Percentiles rank a stretch among this genome's conserved stretches.
Evolutionary conservation across 192 early-diverging fungal genomes (phyloP).

Genomic region (Anaeromyces robustus): DNA sequence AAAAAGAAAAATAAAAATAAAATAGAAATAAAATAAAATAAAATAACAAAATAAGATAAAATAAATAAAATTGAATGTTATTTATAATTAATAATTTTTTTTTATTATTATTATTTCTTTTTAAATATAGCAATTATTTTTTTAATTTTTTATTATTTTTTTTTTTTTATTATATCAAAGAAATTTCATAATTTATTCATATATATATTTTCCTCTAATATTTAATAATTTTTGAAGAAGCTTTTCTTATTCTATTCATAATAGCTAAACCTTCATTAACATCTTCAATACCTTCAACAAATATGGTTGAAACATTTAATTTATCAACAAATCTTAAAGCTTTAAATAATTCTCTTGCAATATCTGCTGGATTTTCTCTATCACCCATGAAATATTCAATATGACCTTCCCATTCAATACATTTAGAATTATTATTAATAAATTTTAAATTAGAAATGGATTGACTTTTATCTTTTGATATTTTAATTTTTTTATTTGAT

Average conservation of each 20-base stretch:
- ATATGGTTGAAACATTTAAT: slow-evolving; percentile 47
- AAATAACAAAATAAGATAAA: too few species aligned
- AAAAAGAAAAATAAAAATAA: too few species aligned
- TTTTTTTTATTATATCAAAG: too few species aligned
- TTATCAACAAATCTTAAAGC: slow-evolving; percentile 63
- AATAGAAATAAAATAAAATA: too few species aligned
- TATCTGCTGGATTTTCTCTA: slow-evolving; percentile 24
- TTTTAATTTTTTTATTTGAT: not conserved
- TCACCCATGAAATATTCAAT: slow-evolving; percentile 33
- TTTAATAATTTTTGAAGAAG: slow-evolving; percentile 37
- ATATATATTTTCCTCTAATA: not conserved
- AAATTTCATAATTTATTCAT: too few species aligned
- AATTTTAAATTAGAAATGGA: not conserved
- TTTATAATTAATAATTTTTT: too few species aligned
- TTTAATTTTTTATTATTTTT: too few species aligned
- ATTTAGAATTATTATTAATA: not conserved
- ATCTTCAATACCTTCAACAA: slow-evolving; percentile 85
- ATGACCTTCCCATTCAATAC: not conserved
- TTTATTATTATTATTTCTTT: too few species aligned
- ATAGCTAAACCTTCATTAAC: slow-evolving; percentile 80
- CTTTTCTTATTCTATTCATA: slow-evolving; percentile 90
- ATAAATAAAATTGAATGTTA: too few species aligned
- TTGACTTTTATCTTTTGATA: not conserved
- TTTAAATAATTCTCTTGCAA: slow-evolving; percentile 70
- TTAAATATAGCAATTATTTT: too few species aligned